Percentiles rank a stretch among this genome's conserved stretches.
phyloP scores from a whole-genome alignment of 2,329 filamentous ascomycete genomes.

The Stemphylium vesicarium region DNA sequence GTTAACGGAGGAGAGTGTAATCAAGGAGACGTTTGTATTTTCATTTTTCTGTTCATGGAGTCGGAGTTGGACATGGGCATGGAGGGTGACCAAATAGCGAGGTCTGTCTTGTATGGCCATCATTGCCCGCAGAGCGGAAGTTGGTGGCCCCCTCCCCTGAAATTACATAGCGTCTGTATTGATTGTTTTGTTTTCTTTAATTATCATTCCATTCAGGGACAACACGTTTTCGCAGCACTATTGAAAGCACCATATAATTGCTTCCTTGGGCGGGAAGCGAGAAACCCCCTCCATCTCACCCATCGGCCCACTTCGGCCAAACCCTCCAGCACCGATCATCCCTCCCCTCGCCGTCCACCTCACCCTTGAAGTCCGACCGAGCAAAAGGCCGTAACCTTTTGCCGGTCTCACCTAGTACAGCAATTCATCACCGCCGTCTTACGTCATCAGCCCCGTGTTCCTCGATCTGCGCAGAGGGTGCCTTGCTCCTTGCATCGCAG shows the following conservation, averaged over 20 bases:
- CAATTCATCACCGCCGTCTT: not conserved
- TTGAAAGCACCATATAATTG: no score
- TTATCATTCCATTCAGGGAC: not conserved
- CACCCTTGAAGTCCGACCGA: not conserved
- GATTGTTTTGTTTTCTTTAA: not conserved
- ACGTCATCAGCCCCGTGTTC: not conserved
- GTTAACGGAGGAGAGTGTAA: slow-evolving; percentile 14
- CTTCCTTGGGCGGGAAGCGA: no score
- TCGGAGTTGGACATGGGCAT: not conserved
- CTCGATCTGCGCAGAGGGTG: not conserved
- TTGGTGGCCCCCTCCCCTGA: slow-evolving; percentile 3
- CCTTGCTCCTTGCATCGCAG: not conserved
- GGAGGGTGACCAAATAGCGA: slow-evolving; percentile 9
- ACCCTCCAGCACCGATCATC: no score
- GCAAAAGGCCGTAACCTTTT: not conserved
- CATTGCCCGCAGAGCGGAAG: slow-evolving; percentile 9
- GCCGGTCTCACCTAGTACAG: not conserved
- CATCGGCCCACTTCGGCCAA: no score
- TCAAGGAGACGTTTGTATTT: slow-evolving; percentile 1
- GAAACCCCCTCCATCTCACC: no score
- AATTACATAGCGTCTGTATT: slow-evolving; percentile 3
- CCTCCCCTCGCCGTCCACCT: no score
- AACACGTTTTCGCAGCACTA: no score
- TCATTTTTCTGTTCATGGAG: slow-evolving; percentile 17
- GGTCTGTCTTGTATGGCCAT: slow-evolving; percentile 16